Evolutionary conservation across 1,284 basidiomycete species (phyloP), one percentile per base, ranked within the genome.

Genomic region (Neotropicomus parvogracilis): DNA sequence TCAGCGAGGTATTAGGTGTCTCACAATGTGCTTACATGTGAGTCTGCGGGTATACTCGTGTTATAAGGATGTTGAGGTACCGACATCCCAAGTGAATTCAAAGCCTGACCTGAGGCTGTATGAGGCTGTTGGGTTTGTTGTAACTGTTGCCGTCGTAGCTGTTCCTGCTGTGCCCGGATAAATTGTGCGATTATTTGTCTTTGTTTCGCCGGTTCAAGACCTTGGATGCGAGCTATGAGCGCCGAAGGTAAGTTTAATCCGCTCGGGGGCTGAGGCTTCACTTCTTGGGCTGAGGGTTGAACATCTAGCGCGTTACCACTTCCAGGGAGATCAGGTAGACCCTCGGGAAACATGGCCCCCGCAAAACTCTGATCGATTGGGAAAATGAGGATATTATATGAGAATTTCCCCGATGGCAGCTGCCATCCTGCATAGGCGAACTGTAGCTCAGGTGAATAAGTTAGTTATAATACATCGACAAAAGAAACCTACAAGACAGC

Each of bases 361-460:
- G 64, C 67, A 13, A 84, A 64, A 17, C 59, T 52, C 9, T 52
- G 54, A 11, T 27, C 34, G 16, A 71, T 46, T 3, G 77, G 66
- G 55, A 84, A 79, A 26, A 87, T 65, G 6, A 86, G 63, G 2
- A 80, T 66, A 37, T 77, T 80, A 39, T 72, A 72, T 27, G 70
- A 70, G 27, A 69, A 66, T 4, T 53, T 57, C 1, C 75, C 75
- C 16, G 68, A 69, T 0, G 76, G 75, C 7, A 71, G 64, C 3
- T 65, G 67, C 81, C 84, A 87, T 14, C 73, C 70, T 5, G 76
- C 71, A 11, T 76, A 63, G 12, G 80, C 80, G 48, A 75, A 85
- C 83, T 86, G 51, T 10, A 29, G 7, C 14, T 39, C 14, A 6
- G n/a, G 34, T 63, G 31, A 63, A 31, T 42, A 40, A 35, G 35